Evolutionary conservation across 163 green algal species (phyloP), one percentile per base, ranked within the genome.

Genomic region (Scenedesmus sp.): DNA sequence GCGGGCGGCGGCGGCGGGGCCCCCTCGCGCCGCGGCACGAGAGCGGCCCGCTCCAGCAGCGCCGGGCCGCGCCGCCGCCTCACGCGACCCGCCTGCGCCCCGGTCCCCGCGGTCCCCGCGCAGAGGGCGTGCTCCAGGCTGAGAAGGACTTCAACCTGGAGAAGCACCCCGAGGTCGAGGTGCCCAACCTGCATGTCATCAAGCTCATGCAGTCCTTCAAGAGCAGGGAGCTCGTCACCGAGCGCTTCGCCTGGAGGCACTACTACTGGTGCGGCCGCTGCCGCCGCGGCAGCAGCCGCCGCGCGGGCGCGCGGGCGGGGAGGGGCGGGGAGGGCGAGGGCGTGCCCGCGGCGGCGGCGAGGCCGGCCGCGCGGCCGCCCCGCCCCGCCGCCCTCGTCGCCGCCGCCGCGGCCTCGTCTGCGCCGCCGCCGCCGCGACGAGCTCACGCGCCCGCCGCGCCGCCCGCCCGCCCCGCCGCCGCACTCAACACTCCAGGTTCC

Each of bases 151-250:
- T 97, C 90, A 97, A 98, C 87, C 89, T 97, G 50, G 79, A 91
- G 57, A 91, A 95, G 87, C 97, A 99, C 92, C 95, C 97, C 33
- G 94, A 98, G 81, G 90, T 99, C 45, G 84, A 87, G 36, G 93
- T 99, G 63, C 92, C 92, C 75, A 99, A 99, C 92, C 91, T 99
- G 63, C 93, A 97, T 83, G 96, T 99, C 63, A 99, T 99, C 85
- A 99, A 99, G 93, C 89, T 99, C 47, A 98, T 99, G 96, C 96
- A 99, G 92, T 95, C 86, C 82, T 98, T 99, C 88, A 97, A 96
- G 86, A 95, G 84, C 78, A 95, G 95, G 86, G 97, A 98, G 90
- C 89, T 94, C 20, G 96, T 99, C 50, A 98, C 91, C 28, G 96
- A 99, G 92, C 91, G 90, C 58, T 99, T 97, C 78, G 95, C 97